These are phyloP conservation scores for Cetradonia linearis DNA, from an alignment of 495 filamentous ascomycete species.

Conservation along the genomic window DNA sequence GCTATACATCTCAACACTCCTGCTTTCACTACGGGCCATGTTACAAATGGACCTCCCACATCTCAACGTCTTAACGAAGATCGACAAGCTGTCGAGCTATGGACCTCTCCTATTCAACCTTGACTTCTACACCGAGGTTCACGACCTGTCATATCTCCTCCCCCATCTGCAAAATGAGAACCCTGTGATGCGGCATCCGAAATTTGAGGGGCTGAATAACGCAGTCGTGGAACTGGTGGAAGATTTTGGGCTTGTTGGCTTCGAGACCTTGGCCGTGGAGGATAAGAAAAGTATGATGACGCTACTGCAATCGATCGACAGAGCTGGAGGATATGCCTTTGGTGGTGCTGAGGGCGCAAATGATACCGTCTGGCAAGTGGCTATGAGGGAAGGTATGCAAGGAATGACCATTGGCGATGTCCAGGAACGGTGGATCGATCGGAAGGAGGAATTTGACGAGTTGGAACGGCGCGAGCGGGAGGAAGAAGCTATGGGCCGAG, in stretches of 20 bases:
- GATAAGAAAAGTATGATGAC: conserved; percentile 95
- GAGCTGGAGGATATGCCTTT: conserved; percentile 88
- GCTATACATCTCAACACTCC: conserved; percentile 85
- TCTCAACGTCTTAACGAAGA: conserved; percentile 92
- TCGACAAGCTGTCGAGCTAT: conserved; percentile 79
- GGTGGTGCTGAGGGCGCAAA: conserved; percentile 84
- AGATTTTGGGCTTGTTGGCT: conserved; percentile 77
- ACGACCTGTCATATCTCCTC: conserved; percentile 76
- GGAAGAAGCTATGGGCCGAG: conserved; percentile 42
- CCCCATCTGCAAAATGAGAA: conserved; percentile 59
- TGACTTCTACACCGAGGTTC: conserved; percentile 96
- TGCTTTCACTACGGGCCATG: conserved; percentile 91
- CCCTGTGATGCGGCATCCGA: conserved; percentile 49
- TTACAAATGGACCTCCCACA: conserved; percentile 93
- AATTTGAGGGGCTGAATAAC: conserved; percentile 72
- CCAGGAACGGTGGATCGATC: conserved; percentile 90
- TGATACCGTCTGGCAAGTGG: conserved; percentile 87
- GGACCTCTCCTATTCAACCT: conserved; percentile 81
- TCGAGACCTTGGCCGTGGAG: conserved; percentile 90
- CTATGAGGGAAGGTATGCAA: conserved; percentile 75
- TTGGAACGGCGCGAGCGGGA: conserved; percentile 61
- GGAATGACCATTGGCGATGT: conserved; percentile 75
- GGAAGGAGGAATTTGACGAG: conserved; percentile 80
- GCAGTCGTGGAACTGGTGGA: conserved; percentile 81
- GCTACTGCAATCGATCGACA: conserved; percentile 74